phyloP scores from a whole-genome alignment of 1,284 basidiomycete genomes.

The Leccinum fallax region DNA sequence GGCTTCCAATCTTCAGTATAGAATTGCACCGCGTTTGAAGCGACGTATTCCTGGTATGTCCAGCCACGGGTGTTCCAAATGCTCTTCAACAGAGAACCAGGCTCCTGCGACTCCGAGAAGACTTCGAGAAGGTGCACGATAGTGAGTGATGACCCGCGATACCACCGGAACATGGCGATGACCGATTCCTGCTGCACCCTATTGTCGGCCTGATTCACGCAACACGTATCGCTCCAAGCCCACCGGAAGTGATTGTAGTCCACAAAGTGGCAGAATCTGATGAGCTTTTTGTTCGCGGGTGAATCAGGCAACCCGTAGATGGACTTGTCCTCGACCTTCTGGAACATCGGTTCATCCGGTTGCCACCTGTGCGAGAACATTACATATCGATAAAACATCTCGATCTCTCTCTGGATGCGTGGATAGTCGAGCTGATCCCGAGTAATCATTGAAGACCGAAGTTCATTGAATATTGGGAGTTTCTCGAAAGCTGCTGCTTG shows the following conservation, averaged over 20 bases:
- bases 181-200: conserved; percentile 1
- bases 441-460: neutral
- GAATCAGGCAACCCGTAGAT: neutral
- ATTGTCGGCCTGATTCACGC: neutral
- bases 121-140: neutral
- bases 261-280: neutral
- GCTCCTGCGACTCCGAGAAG: neutral
- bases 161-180: neutral
- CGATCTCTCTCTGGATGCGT: neutral
- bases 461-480: neutral
- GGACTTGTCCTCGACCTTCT: neutral
- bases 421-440: neutral
- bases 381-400: neutral
- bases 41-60: conserved; percentile 1
- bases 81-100: neutral
- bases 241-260: neutral
- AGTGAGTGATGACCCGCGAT: neutral
- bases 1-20: conserved; percentile 1
- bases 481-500: neutral
- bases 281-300: neutral
- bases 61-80: neutral
- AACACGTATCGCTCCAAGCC: neutral
- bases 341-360: neutral
- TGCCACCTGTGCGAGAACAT: conserved; percentile 3
- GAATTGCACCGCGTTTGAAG: neutral